Conservation (phyloP, 2,329 filamentous ascomycete species). For the Claviceps quebecensis region DNA sequence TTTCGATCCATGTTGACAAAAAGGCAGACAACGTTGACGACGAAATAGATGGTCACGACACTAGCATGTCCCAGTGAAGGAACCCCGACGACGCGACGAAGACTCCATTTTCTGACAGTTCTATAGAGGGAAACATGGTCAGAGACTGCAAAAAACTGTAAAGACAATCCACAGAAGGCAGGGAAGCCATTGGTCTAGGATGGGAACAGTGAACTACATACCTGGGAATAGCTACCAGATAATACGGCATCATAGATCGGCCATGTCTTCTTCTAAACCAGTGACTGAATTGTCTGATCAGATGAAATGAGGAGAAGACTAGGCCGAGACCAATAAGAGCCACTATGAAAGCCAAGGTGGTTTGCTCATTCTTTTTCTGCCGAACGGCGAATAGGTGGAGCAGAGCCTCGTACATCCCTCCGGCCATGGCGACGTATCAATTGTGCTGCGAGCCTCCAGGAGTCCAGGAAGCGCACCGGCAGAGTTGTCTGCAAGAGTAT, state of each 20-base stretch:
- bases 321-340: conserved; percentile 3
- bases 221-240: conserved; percentile 1
- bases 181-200: too few relatives aligned
- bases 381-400: conserved; percentile 1
- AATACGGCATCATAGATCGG: background rate
- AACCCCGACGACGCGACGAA: conserved; percentile 14
- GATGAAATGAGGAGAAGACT: conserved; percentile 4
- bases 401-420: background rate
- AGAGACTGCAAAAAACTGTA: background rate
- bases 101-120: conserved; percentile 13
- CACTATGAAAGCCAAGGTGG: conserved; percentile 5
- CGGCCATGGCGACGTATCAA: background rate
- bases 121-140: conserved; percentile 7
- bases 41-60: conserved; percentile 16
- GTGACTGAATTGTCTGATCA: conserved; percentile 1
- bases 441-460: background rate
- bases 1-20: conserved; percentile 21
- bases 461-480: background rate
- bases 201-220: background rate
- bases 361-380: conserved; percentile 2
- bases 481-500: background rate
- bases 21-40: conserved; percentile 19
- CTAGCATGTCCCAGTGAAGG: conserved; percentile 21
- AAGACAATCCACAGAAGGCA: too few relatives aligned
- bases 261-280: background rate